Conservation (phyloP, 352 stramenopile genomes). For the Aphanomyces stellatus region DNA sequence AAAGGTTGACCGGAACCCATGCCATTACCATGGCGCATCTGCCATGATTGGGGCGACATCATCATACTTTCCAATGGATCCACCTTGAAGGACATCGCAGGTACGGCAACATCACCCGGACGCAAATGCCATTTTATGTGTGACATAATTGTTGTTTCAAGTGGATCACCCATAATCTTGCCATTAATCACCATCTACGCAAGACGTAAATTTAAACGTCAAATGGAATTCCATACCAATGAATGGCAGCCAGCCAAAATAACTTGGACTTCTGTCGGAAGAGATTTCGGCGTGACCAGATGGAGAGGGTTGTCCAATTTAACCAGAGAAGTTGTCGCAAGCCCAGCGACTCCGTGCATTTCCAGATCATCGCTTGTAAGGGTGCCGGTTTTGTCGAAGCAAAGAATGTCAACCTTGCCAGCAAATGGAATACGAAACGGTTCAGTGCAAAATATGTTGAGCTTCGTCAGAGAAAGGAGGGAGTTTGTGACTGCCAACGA, state of each 20-base stretch:
- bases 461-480: constrained; percentile 78
- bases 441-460: constrained; percentile 91
- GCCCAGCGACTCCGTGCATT: constrained; percentile 32
- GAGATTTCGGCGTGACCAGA: constrained; percentile 26
- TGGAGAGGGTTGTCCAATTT: constrained; percentile 21
- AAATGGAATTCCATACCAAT: constrained; percentile 44
- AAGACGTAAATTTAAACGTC: neutral
- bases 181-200: constrained; percentile 60
- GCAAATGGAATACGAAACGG: constrained; percentile 91
- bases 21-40: too few relatives aligned
- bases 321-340: constrained; percentile 12
- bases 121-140: constrained; percentile 54
- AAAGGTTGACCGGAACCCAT: too few relatives aligned
- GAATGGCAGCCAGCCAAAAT: constrained; percentile 85
- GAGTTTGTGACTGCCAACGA: constrained; percentile 91
- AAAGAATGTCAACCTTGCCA: constrained; percentile 86
- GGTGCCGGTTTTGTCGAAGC: constrained; percentile 96
- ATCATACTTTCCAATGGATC: too few relatives aligned
- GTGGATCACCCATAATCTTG: constrained; percentile 85
- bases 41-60: too few relatives aligned
- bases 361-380: constrained; percentile 90
- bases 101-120: constrained; percentile 21
- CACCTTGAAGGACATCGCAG: constrained; percentile 22
- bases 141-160: constrained; percentile 88
- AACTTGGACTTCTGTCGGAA: constrained; percentile 32